These are phyloP conservation scores for Euptelea pleiosperma DNA, from an alignment of 164 flowering plant species.

Conservation along the genomic window DNA sequence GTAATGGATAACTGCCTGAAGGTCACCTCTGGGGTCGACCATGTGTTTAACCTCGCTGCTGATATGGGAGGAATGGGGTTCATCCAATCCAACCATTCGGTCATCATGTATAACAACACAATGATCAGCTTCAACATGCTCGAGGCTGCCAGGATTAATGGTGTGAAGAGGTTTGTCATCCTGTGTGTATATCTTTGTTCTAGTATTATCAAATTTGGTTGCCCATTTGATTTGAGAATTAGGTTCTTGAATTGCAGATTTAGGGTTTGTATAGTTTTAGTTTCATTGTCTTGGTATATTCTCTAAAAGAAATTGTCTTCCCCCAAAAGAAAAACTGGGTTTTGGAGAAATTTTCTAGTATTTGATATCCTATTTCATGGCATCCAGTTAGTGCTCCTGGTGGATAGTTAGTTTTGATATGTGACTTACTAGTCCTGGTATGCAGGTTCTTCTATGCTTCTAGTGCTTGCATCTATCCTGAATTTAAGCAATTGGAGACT, in stretches of 20 bases:
- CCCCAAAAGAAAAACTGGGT: too few relatives aligned
- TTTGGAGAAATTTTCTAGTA: too few relatives aligned
- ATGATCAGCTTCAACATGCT: slow-evolving; percentile 99
- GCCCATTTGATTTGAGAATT: neutral
- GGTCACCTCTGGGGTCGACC: slow-evolving; percentile 81
- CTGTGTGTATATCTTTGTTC: neutral
- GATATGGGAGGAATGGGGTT: slow-evolving; percentile 99
- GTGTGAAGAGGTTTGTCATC: slow-evolving; percentile 72
- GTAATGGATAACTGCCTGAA: slow-evolving; percentile 97
- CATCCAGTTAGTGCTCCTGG: too few relatives aligned
- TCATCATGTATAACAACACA: slow-evolving; percentile 95
- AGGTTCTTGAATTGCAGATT: neutral
- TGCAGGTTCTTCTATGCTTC: slow-evolving; percentile 95
- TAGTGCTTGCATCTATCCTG: slow-evolving; percentile 98
- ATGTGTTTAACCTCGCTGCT: slow-evolving; percentile 98
- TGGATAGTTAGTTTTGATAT: slow-evolving; percentile 2
- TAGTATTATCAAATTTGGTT: neutral
- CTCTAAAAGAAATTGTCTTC: too few relatives aligned
- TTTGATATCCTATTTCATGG: neutral
- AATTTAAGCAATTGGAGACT: slow-evolving; percentile 96
- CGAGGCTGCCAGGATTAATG: slow-evolving; percentile 87
- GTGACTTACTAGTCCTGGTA: neutral
- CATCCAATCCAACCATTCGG: slow-evolving; percentile 98
- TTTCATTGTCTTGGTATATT: neutral
- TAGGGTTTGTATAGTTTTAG: neutral